Conservation (phyloP, 495 filamentous ascomycete species). For the Aspergillus coremiiformis region DNA sequence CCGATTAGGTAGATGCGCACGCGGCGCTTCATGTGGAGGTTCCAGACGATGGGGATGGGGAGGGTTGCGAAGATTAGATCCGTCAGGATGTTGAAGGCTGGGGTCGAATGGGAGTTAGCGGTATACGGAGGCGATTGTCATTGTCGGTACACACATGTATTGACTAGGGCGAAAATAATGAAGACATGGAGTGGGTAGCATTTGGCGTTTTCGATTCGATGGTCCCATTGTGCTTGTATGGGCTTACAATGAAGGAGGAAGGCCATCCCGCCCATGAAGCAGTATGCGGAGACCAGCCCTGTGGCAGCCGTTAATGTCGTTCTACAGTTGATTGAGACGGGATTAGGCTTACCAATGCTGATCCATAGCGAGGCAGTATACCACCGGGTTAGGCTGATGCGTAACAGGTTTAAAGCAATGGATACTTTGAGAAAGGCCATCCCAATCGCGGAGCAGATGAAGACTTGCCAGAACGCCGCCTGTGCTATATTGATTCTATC, state of each 20-base stretch:
- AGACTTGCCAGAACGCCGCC: conserved; percentile 1
- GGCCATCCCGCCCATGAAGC: background rate
- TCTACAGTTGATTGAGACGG: background rate
- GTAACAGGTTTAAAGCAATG: background rate
- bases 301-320: background rate
- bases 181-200: background rate
- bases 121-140: background rate
- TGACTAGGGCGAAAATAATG: background rate
- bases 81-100: conserved; percentile 28
- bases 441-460: background rate
- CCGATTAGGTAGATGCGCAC: conserved; percentile 34
- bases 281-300: background rate
- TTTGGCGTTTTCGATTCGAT: background rate
- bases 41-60: conserved; percentile 31
- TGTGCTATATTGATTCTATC: background rate
- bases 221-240: conserved; percentile 1
- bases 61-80: conserved; percentile 33
- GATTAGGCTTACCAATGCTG: background rate
- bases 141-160: background rate
- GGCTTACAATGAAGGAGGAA: conserved; percentile 2
- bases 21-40: conserved; percentile 33
- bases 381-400: background rate
- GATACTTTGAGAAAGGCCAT: conserved; percentile 1
- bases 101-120: background rate
- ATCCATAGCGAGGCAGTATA: background rate